phyloP scores from a whole-genome alignment of 1,284 basidiomycete species.

The Sanguinoderma infundibulare region DNA sequence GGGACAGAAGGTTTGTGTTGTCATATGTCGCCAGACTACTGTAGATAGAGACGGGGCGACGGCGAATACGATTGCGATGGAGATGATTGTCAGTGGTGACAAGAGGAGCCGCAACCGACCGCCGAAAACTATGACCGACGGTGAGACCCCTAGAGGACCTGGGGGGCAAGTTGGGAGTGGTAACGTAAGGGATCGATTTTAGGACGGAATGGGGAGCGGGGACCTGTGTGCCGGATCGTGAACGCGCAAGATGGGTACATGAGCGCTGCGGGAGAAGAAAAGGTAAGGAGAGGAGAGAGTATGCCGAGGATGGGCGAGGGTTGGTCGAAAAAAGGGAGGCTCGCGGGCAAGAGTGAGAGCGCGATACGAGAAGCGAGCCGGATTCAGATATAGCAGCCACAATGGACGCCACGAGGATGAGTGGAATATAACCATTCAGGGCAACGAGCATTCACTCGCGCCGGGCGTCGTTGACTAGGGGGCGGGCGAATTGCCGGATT shows the following conservation, averaged over 20 bases:
- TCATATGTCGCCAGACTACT: not conserved
- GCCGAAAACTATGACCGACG: too few relatives aligned
- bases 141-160: too few relatives aligned
- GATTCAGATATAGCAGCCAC: not conserved
- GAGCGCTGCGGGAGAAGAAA: not conserved
- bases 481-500: not conserved
- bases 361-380: not conserved
- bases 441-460: not conserved
- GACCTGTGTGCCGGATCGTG: not conserved
- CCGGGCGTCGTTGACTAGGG: not conserved
- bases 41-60: not conserved
- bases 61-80: slow-evolving; percentile 3
- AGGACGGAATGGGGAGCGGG: not conserved
- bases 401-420: slow-evolving; percentile 12
- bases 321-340: not conserved
- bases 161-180: too few relatives aligned
- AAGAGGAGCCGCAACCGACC: not conserved
- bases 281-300: not conserved
- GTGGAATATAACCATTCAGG: slow-evolving; percentile 6
- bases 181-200: too few relatives aligned
- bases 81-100: not conserved
- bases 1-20: not conserved
- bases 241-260: not conserved
- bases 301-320: not conserved
- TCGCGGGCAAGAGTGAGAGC: not conserved